A percentile compares a stretch with the other conserved stretches of the same genome.
Conservation (phyloP, 2,329 filamentous ascomycete species). For the Fusarium domesticum region DNA sequence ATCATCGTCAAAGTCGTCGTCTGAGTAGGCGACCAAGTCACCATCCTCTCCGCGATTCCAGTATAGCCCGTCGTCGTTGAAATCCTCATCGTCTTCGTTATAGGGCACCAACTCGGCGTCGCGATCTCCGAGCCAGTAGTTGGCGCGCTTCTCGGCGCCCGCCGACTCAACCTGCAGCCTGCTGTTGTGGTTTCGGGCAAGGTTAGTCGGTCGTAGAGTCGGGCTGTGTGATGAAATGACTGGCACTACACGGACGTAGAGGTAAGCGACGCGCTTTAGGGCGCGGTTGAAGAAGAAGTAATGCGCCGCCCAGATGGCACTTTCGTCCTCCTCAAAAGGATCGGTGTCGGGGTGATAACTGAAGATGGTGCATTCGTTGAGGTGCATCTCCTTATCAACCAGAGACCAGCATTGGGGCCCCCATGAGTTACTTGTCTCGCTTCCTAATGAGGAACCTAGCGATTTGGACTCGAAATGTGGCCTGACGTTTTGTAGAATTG, state of each 20-base stretch:
- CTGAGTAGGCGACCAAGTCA: conserved; percentile 52
- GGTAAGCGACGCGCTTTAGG: conserved; percentile 87
- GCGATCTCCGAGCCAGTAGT: conserved; percentile 80
- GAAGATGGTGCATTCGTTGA: conserved; percentile 86
- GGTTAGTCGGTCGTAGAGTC: conserved; percentile 37
- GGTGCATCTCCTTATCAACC: conserved; percentile 90
- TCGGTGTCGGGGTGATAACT: conserved; percentile 87
- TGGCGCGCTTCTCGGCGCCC: conserved; percentile 65
- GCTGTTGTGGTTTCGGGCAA: conserved; percentile 28
- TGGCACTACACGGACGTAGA: conserved; percentile 87
- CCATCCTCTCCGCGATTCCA: conserved; percentile 60
- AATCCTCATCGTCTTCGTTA: conserved; percentile 47
- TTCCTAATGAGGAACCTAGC: conserved; percentile 40
- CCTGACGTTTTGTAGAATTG: conserved; percentile 80
- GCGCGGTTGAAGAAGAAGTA: conserved; percentile 98
- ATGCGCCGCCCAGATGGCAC: conserved; percentile 90
- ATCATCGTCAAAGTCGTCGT: conserved; percentile 51
- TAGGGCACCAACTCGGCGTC: conserved; percentile 47
- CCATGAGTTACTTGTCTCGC: conserved; percentile 65
- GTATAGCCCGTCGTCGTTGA: conserved; percentile 49
- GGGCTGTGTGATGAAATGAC: conserved; percentile 66
- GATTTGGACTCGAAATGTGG: conserved; percentile 54
- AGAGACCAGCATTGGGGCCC: conserved; percentile 87
- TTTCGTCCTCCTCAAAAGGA: conserved; percentile 87
- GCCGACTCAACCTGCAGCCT: conserved; percentile 33